Conservation (phyloP, 1,139 yeast species). For the Debaryomycetaceae sp. region DNA sequence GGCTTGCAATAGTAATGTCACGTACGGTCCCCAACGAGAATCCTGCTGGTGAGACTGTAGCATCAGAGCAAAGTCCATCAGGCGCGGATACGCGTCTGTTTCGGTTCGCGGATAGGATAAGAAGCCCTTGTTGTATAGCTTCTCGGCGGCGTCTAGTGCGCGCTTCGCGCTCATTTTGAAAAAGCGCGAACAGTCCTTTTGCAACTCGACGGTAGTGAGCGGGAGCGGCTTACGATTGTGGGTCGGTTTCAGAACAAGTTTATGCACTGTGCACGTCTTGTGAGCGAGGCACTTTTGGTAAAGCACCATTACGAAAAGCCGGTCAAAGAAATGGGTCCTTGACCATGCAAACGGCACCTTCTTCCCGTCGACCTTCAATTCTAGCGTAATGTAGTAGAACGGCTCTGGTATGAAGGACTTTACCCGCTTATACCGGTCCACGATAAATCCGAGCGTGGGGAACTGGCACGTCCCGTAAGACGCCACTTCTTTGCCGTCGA, state of each 20-base stretch:
- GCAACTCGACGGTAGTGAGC: conserved; percentile 89
- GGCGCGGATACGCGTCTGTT: conserved; percentile 73
- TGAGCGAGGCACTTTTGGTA: conserved; percentile 53
- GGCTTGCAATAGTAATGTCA: conserved; percentile 19
- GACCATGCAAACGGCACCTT: conserved; percentile 51
- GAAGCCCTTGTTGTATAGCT: conserved; percentile 73
- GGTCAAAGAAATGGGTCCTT: conserved; percentile 61
- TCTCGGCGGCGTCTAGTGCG: conserved; percentile 78
- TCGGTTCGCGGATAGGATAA: conserved; percentile 97
- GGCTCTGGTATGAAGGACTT: conserved; percentile 62
- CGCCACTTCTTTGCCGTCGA: conserved; percentile 17
- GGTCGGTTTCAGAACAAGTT: conserved; percentile 52
- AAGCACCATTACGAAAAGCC: conserved; percentile 47
- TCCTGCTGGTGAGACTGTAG: conserved; percentile 50
- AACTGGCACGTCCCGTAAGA: conserved; percentile 96
- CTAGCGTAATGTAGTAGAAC: conserved; percentile 65
- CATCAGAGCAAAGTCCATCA: conserved; percentile 57
- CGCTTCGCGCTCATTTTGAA: conserved; percentile 75
- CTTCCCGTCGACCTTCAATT: conserved; percentile 29
- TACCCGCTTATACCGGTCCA: conserved; percentile 79
- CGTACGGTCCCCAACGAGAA: conserved; percentile 39
- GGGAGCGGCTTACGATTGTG: conserved; percentile 79
- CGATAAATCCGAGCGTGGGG: conserved; percentile 94
- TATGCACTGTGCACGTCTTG: conserved; percentile 39
- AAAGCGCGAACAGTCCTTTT: conserved; percentile 68